Conservation (phyloP, 2,329 filamentous ascomycete genomes). For the Capronia epimyces region DNA sequence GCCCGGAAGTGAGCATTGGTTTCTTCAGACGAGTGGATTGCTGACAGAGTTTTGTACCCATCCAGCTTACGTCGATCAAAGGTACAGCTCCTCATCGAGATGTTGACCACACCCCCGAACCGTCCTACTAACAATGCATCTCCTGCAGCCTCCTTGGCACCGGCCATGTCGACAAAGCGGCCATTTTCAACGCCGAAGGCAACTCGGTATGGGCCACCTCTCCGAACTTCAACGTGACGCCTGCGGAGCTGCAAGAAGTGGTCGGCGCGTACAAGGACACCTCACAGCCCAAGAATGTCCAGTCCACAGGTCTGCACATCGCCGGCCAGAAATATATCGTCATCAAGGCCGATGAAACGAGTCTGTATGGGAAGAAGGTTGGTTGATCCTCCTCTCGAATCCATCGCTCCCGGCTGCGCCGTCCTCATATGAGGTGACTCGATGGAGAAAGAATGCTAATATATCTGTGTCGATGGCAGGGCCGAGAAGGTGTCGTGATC, state of each 20-base stretch:
- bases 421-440: too few species aligned
- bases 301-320: conserved; percentile 68
- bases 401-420: too few species aligned
- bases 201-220: conserved; percentile 74
- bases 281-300: conserved; percentile 59
- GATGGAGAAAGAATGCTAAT: neutral
- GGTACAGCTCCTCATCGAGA: conserved; percentile 11
- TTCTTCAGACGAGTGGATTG: neutral
- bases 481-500: conserved; percentile 72
- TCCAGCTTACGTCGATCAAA: conserved; percentile 28
- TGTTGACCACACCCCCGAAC: neutral
- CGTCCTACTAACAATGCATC: neutral
- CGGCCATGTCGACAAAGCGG: conserved; percentile 74
- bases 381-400: conserved; percentile 25
- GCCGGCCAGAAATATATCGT: conserved; percentile 72
- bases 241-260: conserved; percentile 52
- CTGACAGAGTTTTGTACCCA: neutral
- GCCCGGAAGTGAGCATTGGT: neutral
- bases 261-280: conserved; percentile 49
- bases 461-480: conserved; percentile 48
- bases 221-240: conserved; percentile 63
- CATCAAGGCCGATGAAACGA: conserved; percentile 68
- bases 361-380: conserved; percentile 83
- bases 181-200: conserved; percentile 75
- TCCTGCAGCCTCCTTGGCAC: conserved; percentile 65